A percentile compares a stretch with the other conserved stretches of the same genome.
These are phyloP conservation scores for Suillus paluster DNA, from an alignment of 768 basidiomycete genomes.

Conservation along the genomic window DNA sequence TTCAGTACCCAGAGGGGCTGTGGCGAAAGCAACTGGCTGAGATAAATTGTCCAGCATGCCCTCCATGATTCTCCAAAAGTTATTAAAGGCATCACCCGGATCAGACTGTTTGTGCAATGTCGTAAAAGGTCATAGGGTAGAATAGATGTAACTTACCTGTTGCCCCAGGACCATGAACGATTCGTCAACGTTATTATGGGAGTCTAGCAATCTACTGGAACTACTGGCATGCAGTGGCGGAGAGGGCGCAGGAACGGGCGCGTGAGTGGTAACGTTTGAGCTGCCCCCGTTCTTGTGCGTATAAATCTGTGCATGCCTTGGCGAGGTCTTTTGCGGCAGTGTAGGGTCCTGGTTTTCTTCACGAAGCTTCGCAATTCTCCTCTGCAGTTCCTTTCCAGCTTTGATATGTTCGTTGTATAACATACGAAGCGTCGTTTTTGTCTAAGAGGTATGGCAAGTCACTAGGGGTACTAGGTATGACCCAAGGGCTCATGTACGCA, in stretches of 20 bases:
- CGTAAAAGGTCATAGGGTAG: slow-evolving; percentile 12
- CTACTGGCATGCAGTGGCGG: slow-evolving; percentile 51
- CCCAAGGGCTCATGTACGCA: slow-evolving; percentile 37
- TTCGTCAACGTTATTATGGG: slow-evolving; percentile 74
- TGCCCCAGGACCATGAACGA: slow-evolving; percentile 90
- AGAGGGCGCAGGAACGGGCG: slow-evolving; percentile 41
- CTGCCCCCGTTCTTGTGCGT: slow-evolving; percentile 28
- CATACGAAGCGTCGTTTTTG: slow-evolving; percentile 77
- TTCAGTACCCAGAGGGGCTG: slow-evolving; percentile 66
- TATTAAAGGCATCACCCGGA: slow-evolving; percentile 84
- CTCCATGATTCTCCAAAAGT: slow-evolving; percentile 89
- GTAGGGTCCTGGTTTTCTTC: slow-evolving; percentile 80
- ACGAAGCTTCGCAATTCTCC: slow-evolving; percentile 70
- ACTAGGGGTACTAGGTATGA: slow-evolving; percentile 8
- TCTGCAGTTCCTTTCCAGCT: slow-evolving; percentile 70
- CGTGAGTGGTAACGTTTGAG: slow-evolving; percentile 16
- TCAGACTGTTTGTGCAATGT: slow-evolving; percentile 56
- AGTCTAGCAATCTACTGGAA: slow-evolving; percentile 45
- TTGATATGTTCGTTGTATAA: slow-evolving; percentile 77
- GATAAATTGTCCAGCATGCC: slow-evolving; percentile 87
- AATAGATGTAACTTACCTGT: slow-evolving; percentile 50
- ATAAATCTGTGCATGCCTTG: slow-evolving; percentile 23
- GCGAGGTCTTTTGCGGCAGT: slow-evolving; percentile 62
- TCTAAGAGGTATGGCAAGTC: slow-evolving; percentile 44
- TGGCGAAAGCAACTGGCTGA: slow-evolving; percentile 79